Base-by-base conservation (phyloP, 306 rosid genomes). In the Crotalaria pallida region DNA sequence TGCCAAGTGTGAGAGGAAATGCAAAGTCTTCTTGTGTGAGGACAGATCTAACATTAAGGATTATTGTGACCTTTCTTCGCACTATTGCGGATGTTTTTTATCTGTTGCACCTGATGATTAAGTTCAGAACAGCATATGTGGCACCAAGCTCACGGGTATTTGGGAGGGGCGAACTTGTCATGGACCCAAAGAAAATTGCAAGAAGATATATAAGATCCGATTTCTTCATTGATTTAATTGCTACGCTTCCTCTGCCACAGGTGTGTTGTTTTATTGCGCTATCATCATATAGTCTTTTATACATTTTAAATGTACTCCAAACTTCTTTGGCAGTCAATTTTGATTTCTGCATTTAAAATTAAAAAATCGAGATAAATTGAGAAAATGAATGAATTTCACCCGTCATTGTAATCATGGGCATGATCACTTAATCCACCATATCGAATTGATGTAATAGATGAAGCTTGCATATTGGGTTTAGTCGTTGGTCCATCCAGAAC, bases 81-180 rank as follows among this genome's bases (percentile, higher is more conserved):
- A 90, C 98, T 55, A 64, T 90, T 55, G 96, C 98, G 1, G 98
- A 94, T 75, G 18, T 86, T 10, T 94, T 90, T 72, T 94, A 94
- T 77, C 83, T 94, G 65, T 75, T 94, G 78, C 98, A 94, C 45
- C 44, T 94, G 80, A 75, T 94, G 60, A 88, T 94, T 78, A 94
- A 94, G 86, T 90, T 94, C 69, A 82, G 98, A 68, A 94, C 97
- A 7, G 98, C 97, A 10, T 94, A 87, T 81, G 89, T 90, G 66
- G 93, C 98, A 11, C 98, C 98, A 3, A 90, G 87, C 71, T 85
- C 98, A 13, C 88, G 98, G 12, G 90, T 94, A n/a, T 94, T 94
- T 53, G 98, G 98, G 53, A 86, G 96, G 80, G 98, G 98, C 31
- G 98, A 94, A 79, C 97, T 94, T 85, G 97, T 94, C 61, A 94